phyloP scores from a whole-genome alignment of 192 early-diverging fungal species.

The Bifiguratus adelaidae region DNA sequence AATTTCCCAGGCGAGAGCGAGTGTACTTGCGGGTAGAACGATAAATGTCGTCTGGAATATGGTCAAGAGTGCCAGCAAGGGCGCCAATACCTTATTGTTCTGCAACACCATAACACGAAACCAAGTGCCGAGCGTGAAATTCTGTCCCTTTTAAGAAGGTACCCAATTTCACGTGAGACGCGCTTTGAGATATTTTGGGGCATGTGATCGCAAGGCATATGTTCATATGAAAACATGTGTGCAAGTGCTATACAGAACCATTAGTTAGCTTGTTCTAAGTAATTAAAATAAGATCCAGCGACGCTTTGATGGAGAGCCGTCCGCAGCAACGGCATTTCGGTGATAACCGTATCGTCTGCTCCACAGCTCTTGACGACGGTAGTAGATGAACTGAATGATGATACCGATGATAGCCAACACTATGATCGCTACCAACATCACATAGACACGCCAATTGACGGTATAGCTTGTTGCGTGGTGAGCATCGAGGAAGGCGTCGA shows the following conservation, averaged over 20 bases:
- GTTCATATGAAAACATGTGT: no score
- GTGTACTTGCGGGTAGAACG: constrained; percentile 1
- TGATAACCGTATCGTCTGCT: no score
- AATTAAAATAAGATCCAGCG: no score
- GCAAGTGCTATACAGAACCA: no score
- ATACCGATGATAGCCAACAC: not conserved
- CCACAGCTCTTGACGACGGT: not conserved
- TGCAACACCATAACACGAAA: constrained; percentile 5
- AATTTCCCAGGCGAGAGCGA: constrained; percentile 1
- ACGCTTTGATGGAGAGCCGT: no score
- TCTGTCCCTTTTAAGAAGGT: no score
- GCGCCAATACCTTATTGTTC: constrained; percentile 2
- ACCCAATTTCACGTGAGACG: no score
- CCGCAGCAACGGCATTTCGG: no score
- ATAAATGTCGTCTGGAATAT: constrained; percentile 2
- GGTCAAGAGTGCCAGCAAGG: constrained; percentile 2
- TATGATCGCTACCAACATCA: not conserved
- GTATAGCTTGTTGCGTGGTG: not conserved
- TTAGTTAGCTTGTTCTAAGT: no score
- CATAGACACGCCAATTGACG: not conserved
- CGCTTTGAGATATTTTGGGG: no score
- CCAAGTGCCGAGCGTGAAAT: no score
- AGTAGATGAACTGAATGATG: not conserved
- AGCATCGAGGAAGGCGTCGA: constrained; percentile 10
- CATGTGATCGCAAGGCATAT: no score